These are phyloP conservation scores for Thyridium curvatum DNA, from an alignment of 2,329 filamentous ascomycete species.

Conservation along the genomic window DNA sequence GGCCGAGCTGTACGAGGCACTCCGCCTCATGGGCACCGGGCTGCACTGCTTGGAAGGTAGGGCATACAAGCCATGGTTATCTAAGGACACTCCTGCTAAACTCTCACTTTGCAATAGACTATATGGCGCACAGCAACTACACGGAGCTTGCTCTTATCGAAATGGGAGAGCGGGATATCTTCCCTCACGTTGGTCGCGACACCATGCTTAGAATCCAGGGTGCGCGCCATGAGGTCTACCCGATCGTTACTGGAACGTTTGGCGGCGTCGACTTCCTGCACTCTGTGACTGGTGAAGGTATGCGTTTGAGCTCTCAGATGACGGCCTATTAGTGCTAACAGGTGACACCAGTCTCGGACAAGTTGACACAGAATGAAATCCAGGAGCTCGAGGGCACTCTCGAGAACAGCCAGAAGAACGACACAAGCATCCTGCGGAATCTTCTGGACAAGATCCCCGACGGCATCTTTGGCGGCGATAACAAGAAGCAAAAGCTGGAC, in stretches of 20 bases:
- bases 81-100: neutral
- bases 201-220: conserved; percentile 67
- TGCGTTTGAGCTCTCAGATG: conserved; percentile 6
- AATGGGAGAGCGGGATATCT: conserved; percentile 72
- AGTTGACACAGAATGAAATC: conserved; percentile 85
- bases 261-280: conserved; percentile 92
- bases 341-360: conserved; percentile 63
- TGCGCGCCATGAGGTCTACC: conserved; percentile 62
- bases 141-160: conserved; percentile 83
- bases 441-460: conserved; percentile 77
- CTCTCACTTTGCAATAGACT: conserved; percentile 47
- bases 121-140: conserved; percentile 91
- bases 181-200: conserved; percentile 76
- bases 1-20: conserved; percentile 78
- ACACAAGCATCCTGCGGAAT: conserved; percentile 70
- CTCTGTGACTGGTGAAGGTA: conserved; percentile 67
- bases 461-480: conserved; percentile 69
- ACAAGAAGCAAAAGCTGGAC: conserved; percentile 69
- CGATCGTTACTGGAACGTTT: conserved; percentile 85
- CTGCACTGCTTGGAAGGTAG: conserved; percentile 79
- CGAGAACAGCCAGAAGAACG: conserved; percentile 52
- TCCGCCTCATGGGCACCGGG: conserved; percentile 80
- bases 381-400: conserved; percentile 83
- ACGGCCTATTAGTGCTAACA: conserved; percentile 4
- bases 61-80: neutral